Base-by-base conservation (phyloP, 306 rosid species). In the Mucuna pruriens region DNA sequence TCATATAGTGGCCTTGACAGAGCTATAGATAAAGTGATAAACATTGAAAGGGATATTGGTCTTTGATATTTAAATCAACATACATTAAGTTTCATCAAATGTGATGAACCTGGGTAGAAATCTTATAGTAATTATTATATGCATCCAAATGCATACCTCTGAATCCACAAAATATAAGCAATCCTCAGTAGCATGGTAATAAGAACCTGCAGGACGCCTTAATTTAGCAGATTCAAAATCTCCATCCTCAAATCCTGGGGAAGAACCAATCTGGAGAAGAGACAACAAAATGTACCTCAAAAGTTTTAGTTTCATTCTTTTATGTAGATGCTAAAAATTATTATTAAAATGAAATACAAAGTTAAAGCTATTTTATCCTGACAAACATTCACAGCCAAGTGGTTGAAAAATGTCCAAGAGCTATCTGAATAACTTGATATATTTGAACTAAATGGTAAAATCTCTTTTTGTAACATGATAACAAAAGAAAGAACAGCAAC, bases 181-280 rank as follows among this genome's bases (percentile, higher is more conserved):
- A 84, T 93, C 87, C 70, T 93, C 92, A 31, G 55, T 46, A 48
- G 86, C 89, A 86, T 86, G 69, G 83, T 95, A 95, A 85, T 83
- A 86, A 36, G 96, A 93, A 80, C 96, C 93, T 44, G 98, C 94
- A 26, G 99, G 99, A 33, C 93, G 88, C 80, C 91, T 87, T 87
- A 93, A 82, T 84, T 91, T 95, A 81, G 94, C 92, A 75, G 90
- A 90, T 81, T 82, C 95, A 82, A 95, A 95, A 40, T 85, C 90
- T 74, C 98, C 99, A 82, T 95, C 99, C 90, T 93, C 99, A 58
- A 93, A 91, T 76, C 99, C 99, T 29, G 99, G 96, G 78, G 90
- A 90, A 44, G 92, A 93, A 76, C 99, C 98, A 79, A 93, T 89
- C 98, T 93, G 89, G 74, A 80, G 31, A 63, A 84, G 75, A 88